A percentile compares a stretch with the other conserved stretches of the same genome.
phyloP scores from a whole-genome alignment of 805 yeast genomes.

The Candida nanaspora region DNA sequence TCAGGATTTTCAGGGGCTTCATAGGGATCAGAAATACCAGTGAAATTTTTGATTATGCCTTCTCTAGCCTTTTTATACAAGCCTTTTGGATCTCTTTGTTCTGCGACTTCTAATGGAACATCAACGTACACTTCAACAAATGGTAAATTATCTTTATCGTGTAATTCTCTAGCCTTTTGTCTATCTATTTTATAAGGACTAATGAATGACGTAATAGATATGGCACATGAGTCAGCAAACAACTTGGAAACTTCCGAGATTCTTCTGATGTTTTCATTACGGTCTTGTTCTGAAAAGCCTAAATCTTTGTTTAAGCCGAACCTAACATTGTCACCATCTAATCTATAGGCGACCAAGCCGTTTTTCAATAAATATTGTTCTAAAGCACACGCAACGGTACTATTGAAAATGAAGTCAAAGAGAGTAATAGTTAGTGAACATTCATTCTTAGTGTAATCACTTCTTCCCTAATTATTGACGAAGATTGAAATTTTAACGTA shows the following conservation, averaged over 20 bases:
- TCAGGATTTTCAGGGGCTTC: constrained; percentile 88
- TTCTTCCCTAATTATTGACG: no score
- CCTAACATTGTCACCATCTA: constrained; percentile 92
- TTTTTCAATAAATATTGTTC: constrained; percentile 73
- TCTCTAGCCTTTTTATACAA: constrained; percentile 94
- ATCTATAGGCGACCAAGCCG: constrained; percentile 70
- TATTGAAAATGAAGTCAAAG: neutral
- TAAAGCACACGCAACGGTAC: constrained; percentile 90
- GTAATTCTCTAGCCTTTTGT: constrained; percentile 78
- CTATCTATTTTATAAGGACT: constrained; percentile 87
- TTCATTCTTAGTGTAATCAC: no score
- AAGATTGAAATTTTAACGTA: constrained; percentile 4
- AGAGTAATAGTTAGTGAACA: neutral
- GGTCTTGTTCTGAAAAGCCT: constrained; percentile 85
- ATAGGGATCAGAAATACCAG: constrained; percentile 94
- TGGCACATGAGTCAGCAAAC: constrained; percentile 87
- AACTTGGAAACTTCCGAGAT: constrained; percentile 91
- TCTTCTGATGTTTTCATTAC: constrained; percentile 93
- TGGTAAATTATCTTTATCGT: constrained; percentile 65
- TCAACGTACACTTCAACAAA: constrained; percentile 89
- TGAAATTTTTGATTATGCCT: constrained; percentile 88
- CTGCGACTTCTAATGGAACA: constrained; percentile 92
- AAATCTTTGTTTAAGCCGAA: constrained; percentile 93
- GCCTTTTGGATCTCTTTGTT: constrained; percentile 96
- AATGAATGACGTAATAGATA: constrained; percentile 86